These are phyloP conservation scores for Xylariaceae sp. DNA, from an alignment of 2,329 filamentous ascomycete genomes.

Conservation along the genomic window DNA sequence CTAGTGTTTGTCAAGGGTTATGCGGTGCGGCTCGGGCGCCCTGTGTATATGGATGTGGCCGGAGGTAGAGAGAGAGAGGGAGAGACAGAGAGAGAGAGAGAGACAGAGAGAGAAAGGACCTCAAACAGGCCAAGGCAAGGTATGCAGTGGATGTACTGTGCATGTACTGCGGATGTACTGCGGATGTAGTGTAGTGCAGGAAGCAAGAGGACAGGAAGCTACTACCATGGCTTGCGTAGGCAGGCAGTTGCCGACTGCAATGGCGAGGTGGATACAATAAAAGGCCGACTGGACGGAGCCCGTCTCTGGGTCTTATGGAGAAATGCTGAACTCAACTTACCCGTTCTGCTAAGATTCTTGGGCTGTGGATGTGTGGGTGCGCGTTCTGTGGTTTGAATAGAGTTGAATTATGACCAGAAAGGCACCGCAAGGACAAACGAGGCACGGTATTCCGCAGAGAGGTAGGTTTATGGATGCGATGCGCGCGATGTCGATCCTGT, in stretches of 20 bases:
- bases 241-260: neutral
- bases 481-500: neutral
- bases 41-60: neutral
- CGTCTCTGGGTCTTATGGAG: neutral
- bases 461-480: conserved; percentile 1
- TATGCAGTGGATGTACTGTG: neutral
- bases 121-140: neutral
- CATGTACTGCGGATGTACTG: neutral
- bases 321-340: neutral
- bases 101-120: neutral
- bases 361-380: neutral
- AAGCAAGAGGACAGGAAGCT: neutral
- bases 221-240: neutral
- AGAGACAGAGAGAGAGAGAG: neutral
- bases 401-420: neutral
- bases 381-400: neutral
- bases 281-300: neutral
- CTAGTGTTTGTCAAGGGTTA: neutral
- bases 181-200: neutral
- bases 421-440: neutral
- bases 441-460: too few relatives aligned
- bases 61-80: too few relatives aligned
- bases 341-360: neutral
- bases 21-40: too few relatives aligned
- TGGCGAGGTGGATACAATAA: neutral